These are phyloP conservation scores for Iris macrosiphon DNA, from an alignment of 106 monocot species.

Conservation along the genomic window DNA sequence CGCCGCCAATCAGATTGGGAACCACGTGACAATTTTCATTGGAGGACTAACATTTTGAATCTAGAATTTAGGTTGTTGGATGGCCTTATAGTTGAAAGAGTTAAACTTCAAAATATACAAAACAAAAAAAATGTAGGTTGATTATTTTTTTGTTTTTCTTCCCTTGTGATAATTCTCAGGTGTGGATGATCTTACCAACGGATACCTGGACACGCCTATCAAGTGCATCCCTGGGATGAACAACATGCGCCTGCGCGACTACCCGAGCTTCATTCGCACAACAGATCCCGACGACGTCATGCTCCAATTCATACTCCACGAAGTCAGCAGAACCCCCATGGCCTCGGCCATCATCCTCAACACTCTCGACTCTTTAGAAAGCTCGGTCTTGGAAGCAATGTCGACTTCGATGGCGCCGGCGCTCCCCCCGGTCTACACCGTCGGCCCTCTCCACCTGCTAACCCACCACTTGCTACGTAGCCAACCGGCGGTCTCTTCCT, in stretches of 20 bases:
- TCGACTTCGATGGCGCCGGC: neutral
- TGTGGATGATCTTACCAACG: slow-evolving; percentile 8
- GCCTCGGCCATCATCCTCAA: slow-evolving; percentile 1
- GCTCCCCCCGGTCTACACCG: neutral
- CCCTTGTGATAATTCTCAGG: too few relatives aligned
- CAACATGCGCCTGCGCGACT: neutral
- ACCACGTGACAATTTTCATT: too few relatives aligned
- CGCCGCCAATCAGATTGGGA: too few relatives aligned
- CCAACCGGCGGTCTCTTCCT: neutral
- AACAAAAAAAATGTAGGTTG: too few relatives aligned
- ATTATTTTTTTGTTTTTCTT: too few relatives aligned
- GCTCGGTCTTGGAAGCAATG: neutral
- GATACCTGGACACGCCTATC: slow-evolving; percentile 7
- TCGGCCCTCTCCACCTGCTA: neutral
- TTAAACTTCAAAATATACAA: too few relatives aligned
- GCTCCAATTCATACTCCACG: neutral
- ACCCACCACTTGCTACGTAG: neutral
- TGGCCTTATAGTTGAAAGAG: too few relatives aligned
- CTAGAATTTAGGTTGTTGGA: too few relatives aligned
- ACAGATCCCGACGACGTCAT: slow-evolving; percentile 1
- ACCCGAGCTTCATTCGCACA: neutral
- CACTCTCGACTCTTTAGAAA: neutral
- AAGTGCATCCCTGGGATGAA: slow-evolving; percentile 6
- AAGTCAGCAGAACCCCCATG: neutral
- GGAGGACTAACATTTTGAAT: too few relatives aligned